Evolutionary conservation across 345 rosid genomes (phyloP).

Genomic region (Anastatica hierochuntica): DNA sequence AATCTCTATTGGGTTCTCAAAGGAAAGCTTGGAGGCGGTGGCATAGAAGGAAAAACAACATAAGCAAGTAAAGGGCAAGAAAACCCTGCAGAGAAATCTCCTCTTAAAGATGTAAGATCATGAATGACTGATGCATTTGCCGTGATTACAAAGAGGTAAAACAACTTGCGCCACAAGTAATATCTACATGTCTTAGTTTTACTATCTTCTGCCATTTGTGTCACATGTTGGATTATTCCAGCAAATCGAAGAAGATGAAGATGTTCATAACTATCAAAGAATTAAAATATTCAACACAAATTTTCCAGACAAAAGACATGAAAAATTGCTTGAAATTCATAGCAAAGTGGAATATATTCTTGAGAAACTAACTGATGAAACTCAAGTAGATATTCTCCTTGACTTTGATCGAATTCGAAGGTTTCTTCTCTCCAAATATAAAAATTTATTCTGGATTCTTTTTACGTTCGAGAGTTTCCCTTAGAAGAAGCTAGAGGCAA

Average conservation of each 20-base stretch:
- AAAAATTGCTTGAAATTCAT: slow-evolving; percentile 43
- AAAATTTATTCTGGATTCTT: not conserved
- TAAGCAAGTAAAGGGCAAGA: slow-evolving; percentile 21
- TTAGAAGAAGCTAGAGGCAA: slow-evolving; percentile 44
- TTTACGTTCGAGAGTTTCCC: slow-evolving; percentile 65
- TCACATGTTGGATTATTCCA: slow-evolving; percentile 54
- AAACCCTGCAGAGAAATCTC: slow-evolving; percentile 16
- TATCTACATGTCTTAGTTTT: not conserved
- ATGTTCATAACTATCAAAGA: slow-evolving; percentile 37
- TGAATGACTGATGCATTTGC: slow-evolving; percentile 71
- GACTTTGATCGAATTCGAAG: not conserved
- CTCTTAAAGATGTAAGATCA: slow-evolving; percentile 32
- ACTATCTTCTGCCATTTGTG: not conserved
- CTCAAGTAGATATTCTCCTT: slow-evolving; percentile 31
- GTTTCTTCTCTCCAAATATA: not conserved
- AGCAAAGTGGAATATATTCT: slow-evolving; percentile 35
- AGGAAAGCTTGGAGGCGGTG: slow-evolving; percentile 51
- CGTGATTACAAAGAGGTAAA: slow-evolving; percentile 55
- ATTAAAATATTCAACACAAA: slow-evolving; percentile 33
- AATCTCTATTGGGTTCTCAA: slow-evolving; percentile 42
- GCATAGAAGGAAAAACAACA: slow-evolving; percentile 11
- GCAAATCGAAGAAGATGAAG: slow-evolving; percentile 61
- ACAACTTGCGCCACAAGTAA: slow-evolving; percentile 11
- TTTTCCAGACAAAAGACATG: slow-evolving; percentile 47
- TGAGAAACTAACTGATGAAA: slow-evolving; percentile 53